Base-by-base conservation (phyloP, 1,284 basidiomycete genomes). In the Butyriboletus appendiculatus region DNA sequence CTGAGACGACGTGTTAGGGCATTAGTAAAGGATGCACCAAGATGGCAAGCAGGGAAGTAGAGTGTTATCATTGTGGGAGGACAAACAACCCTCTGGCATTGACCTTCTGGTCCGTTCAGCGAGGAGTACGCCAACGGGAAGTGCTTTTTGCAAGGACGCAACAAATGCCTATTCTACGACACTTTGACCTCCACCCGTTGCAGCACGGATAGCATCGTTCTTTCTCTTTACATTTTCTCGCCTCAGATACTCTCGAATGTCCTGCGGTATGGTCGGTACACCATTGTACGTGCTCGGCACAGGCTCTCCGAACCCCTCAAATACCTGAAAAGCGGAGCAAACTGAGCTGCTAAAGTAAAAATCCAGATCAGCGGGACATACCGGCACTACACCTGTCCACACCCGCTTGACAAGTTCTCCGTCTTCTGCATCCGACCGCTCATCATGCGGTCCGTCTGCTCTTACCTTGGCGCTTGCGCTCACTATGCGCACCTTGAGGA, bases 341-440 rank as follows among this genome's bases (percentile, higher is more conserved):
- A 20, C 50, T 18, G 10, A 35, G 14, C 40, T 12, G 1, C 32
- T 15, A 12, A 43, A 16, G 38, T 35, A 24, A 18, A 18, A 9
- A 1, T 32, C 9, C 11, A 32, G 16, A 50, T 11, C 22, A 5
- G 2, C 6, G 30, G 26, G 32, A 55, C 66, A 28, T 47, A 65
- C 63, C 40, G 66, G 64, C 8, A 65, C 34, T 7, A 65, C 63
- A 0, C 66, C 63, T 22, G 66, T 68, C 63, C 61, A 70, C 15
- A 57, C 63, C 24, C 50, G 55, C 33, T 28, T 38, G 22, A 56
- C 40, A 7, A 70, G 40, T 28, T 50, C 56, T 16, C 46, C 41
- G 7, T 52, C 35, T 37, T 62, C 58, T 8, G 64, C 11, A 22
- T 66, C 63, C 22, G 45, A 48, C 10, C 53, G 60, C 2, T 63